These are phyloP conservation scores for Yamadazyma epiphylla DNA, from an alignment of 1,139 yeast genomes.

Conservation along the genomic window DNA sequence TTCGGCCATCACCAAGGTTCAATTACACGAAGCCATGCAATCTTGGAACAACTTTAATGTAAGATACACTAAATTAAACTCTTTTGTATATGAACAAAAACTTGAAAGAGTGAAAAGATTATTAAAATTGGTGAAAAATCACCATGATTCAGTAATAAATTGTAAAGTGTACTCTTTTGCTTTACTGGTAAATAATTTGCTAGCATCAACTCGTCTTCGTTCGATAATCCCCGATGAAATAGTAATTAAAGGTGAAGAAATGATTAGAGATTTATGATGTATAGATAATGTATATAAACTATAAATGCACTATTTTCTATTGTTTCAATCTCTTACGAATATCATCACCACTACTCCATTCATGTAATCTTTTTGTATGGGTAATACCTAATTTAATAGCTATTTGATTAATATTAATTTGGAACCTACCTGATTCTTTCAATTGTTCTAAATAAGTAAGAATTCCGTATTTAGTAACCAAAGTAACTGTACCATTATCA, in stretches of 20 bases:
- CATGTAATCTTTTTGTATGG: slow-evolving; percentile 49
- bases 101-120: slow-evolving; percentile 12
- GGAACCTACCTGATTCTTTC: slow-evolving; percentile 21
- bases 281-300: too few species aligned
- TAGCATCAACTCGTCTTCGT: too few species aligned
- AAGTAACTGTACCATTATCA: slow-evolving; percentile 57
- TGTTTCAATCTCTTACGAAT: slow-evolving; percentile 39
- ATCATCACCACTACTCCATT: slow-evolving; percentile 58
- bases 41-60: slow-evolving; percentile 23
- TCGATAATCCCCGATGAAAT: too few species aligned
- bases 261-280: too few species aligned
- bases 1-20: slow-evolving; percentile 18
- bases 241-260: too few species aligned
- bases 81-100: slow-evolving; percentile 13
- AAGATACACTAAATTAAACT: slow-evolving; percentile 22
- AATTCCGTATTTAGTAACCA: slow-evolving; percentile 63
- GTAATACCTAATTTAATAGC: slow-evolving; percentile 42
- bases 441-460: slow-evolving; percentile 48
- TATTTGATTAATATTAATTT: slow-evolving; percentile 44
- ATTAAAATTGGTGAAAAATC: slow-evolving; percentile 12
- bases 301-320: too few species aligned
- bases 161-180: too few species aligned
- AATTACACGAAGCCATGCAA: slow-evolving; percentile 17
- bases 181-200: too few species aligned
- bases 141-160: too few species aligned